Evolutionary conservation across 2,329 filamentous ascomycete species (phyloP).

Genomic region (Trichoderma pleuroti): DNA sequence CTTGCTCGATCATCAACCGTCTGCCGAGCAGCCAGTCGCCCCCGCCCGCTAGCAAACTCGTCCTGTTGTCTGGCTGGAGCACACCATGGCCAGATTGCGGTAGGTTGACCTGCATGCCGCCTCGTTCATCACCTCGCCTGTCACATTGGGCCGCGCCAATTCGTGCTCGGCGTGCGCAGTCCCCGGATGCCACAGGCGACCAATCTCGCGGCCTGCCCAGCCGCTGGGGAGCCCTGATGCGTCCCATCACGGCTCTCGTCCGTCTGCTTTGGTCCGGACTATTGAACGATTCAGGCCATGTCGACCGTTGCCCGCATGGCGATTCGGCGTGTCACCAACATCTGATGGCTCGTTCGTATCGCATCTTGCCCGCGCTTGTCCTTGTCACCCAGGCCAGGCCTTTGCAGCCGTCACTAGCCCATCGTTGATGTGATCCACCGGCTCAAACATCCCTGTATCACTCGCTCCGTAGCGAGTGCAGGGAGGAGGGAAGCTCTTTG

Average conservation of each 20-base stretch:
- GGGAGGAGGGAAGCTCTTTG: slow-evolving; percentile 2
- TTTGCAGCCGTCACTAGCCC: not conserved
- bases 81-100: slow-evolving; percentile 2
- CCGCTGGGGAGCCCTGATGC: slow-evolving; percentile 35
- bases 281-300: slow-evolving; percentile 24
- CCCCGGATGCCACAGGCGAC: slow-evolving; percentile 31
- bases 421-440: slow-evolving; percentile 16
- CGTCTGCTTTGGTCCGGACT: slow-evolving; percentile 17
- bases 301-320: slow-evolving; percentile 28
- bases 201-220: slow-evolving; percentile 50
- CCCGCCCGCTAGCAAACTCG: not conserved
- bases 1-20: slow-evolving; percentile 12
- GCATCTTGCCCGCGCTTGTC: not conserved
- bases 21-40: slow-evolving; percentile 11
- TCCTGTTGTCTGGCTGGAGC: not conserved
- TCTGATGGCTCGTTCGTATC: not conserved
- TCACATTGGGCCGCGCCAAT: slow-evolving; percentile 21
- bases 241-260: not conserved
- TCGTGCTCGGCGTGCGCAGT: slow-evolving; percentile 20
- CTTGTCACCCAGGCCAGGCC: not conserved
- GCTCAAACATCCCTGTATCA: slow-evolving; percentile 8
- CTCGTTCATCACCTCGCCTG: slow-evolving; percentile 21
- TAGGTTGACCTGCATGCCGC: slow-evolving; percentile 27
- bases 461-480: slow-evolving; percentile 9
- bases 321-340: slow-evolving; percentile 27